Base-by-base conservation (phyloP, 768 basidiomycete genomes). In the Boletus speciosus region DNA sequence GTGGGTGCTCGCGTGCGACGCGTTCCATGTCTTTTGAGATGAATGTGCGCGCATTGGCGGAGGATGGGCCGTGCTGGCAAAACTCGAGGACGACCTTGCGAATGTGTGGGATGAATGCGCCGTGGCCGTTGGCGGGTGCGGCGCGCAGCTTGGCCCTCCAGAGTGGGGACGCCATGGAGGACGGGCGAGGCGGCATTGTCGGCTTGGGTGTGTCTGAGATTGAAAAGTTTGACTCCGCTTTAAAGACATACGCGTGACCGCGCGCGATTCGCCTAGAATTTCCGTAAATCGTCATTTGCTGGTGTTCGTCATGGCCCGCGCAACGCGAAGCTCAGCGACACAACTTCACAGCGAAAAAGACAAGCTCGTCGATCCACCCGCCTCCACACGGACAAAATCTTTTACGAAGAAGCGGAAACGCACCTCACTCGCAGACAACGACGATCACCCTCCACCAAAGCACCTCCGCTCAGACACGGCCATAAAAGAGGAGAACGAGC, bases 11-110 rank as follows among this genome's bases (percentile, higher is more conserved):
- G 51, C 76, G 76, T 6, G 93, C 93, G 56, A 93, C 73, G 15
- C 72, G 59, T 63, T 84, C 79, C 51, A 90, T 75, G 56, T 84
- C 76, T 51, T 80, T 82, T 64, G 75, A 69, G 64, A 96, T 72
- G 68, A 81, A 94, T 27, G 76, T 79, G 62, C 92, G 85, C 7
- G 88, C 77, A 64, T 84, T 83, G 42, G 78, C 71, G 1, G 90
- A 92, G 4, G 90, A 85, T 1, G 87, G 82, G 81, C 86, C 89
- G 50, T 81, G 81, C 64, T 94, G 85, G 72, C 92, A 93, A 70
- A 81, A 95, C 71, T 93, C 90, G 67, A 96, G 82, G 59, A 96
- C 90, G 56, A 96, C 76, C 66, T 93, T 94, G 52, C 90, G 77
- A n/a, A 89, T 77, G 57, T 84, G 84, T 2, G 92, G 89, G 4